Evolutionary conservation across 2,329 filamentous ascomycete genomes (phyloP).

Genomic region (Dothistroma pini): DNA sequence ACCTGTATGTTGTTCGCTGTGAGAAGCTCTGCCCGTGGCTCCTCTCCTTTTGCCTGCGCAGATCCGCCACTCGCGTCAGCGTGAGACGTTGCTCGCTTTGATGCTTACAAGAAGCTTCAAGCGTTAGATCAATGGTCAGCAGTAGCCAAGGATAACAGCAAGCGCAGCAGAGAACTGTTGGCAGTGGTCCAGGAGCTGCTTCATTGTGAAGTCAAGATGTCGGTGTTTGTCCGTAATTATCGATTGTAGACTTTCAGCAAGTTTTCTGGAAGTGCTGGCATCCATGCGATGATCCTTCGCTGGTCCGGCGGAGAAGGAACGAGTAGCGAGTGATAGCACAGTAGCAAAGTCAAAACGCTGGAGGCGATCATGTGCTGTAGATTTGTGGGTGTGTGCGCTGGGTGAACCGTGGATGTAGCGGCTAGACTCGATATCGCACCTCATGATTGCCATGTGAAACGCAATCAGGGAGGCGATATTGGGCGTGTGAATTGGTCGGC

Average conservation of each 20-base stretch:
- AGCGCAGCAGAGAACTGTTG: background rate
- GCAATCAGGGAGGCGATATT: background rate
- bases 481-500: background rate
- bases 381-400: background rate
- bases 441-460: background rate
- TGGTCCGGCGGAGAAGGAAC: background rate
- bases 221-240: background rate
- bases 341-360: background rate
- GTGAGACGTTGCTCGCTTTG: background rate
- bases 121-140: too few species aligned
- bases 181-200: background rate
- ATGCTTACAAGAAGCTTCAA: background rate
- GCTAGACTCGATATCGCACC: background rate
- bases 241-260: background rate
- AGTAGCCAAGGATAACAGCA: background rate
- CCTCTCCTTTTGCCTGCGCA: constrained; percentile 3
- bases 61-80: constrained; percentile 6
- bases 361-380: background rate
- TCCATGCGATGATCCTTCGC: background rate
- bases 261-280: background rate
- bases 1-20: background rate
- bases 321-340: background rate
- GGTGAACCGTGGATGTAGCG: background rate
- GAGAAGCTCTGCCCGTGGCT: background rate
- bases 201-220: background rate